Percentiles rank a stretch among this genome's conserved stretches.
These are phyloP conservation scores for Pyrenophora seminiperda DNA, from an alignment of 2,329 filamentous ascomycete genomes.

Conservation along the genomic window DNA sequence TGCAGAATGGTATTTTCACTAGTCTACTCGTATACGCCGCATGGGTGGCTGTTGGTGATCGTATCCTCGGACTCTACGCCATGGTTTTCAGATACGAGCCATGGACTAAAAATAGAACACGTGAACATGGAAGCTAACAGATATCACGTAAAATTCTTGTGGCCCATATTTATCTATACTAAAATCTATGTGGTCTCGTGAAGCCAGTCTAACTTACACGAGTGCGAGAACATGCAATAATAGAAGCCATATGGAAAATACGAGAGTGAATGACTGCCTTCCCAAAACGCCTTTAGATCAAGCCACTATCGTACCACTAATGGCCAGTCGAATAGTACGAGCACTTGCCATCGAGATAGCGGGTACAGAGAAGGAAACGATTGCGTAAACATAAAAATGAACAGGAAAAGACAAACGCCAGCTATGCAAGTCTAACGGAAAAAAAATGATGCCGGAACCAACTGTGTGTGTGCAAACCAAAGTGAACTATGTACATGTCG, in stretches of 20 bases:
- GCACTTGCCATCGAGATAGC: background rate
- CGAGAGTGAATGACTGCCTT: slow-evolving; percentile 15
- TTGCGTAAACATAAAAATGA: background rate
- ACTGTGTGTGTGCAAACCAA: slow-evolving; percentile 10
- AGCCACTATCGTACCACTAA: slow-evolving; percentile 8
- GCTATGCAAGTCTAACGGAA: slow-evolving; percentile 14
- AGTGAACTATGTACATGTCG: slow-evolving; percentile 6
- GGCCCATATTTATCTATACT: background rate
- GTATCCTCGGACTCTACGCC: slow-evolving; percentile 1
- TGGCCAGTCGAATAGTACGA: slow-evolving; percentile 18
- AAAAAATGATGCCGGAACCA: background rate
- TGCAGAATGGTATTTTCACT: background rate
- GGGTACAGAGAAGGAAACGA: slow-evolving; percentile 3
- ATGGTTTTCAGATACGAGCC: slow-evolving; percentile 8
- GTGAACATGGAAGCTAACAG: background rate
- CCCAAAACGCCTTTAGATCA: slow-evolving; percentile 5
- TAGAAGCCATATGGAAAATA: slow-evolving; percentile 6
- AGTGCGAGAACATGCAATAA: slow-evolving; percentile 7
- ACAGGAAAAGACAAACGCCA: slow-evolving; percentile 13
- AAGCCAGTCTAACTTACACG: background rate
- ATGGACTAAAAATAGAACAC: slow-evolving; percentile 21
- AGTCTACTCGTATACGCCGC: slow-evolving; percentile 8
- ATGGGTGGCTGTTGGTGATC: slow-evolving; percentile 13
- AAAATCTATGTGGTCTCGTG: background rate
- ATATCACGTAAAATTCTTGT: slow-evolving; percentile 1